phyloP scores from a whole-genome alignment of 1,139 yeast genomes.

The Kluyveromyces marxianus region DNA sequence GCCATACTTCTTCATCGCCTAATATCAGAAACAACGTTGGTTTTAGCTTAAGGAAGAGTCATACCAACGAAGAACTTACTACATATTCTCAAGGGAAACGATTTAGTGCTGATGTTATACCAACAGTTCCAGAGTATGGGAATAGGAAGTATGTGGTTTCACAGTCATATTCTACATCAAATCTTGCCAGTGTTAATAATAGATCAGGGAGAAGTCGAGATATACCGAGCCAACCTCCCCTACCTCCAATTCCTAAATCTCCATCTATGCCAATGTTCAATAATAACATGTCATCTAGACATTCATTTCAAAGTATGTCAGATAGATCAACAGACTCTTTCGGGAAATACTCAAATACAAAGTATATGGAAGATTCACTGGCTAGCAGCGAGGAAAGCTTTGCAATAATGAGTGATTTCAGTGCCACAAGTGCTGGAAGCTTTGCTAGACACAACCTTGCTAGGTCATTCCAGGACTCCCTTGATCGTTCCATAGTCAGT shows the following conservation, averaged over 20 bases:
- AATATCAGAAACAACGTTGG: not conserved
- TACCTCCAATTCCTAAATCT: slow-evolving; percentile 5
- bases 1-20: not conserved
- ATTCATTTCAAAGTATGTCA: slow-evolving; percentile 3
- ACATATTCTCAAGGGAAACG: slow-evolving; percentile 9
- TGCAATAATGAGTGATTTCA: slow-evolving; percentile 50
- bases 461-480: slow-evolving; percentile 31
- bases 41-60: slow-evolving; percentile 16
- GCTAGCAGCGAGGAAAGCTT: slow-evolving; percentile 32
- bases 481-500: slow-evolving; percentile 20
- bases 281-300: not conserved
- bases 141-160: not conserved
- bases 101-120: no score
- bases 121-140: slow-evolving; percentile 11
- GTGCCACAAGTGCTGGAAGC: slow-evolving; percentile 89
- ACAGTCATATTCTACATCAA: slow-evolving; percentile 6
- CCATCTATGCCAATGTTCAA: slow-evolving; percentile 3
- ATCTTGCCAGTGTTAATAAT: not conserved
- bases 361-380: slow-evolving; percentile 23
- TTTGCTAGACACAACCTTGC: slow-evolving; percentile 63
- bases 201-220: not conserved
- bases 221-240: slow-evolving; percentile 1
- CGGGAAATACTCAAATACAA: slow-evolving; percentile 1
- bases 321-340: slow-evolving; percentile 10
- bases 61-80: slow-evolving; percentile 22